A percentile compares a stretch with the other conserved stretches of the same genome.
These are phyloP conservation scores for Aspergillus transmontanensis DNA, from an alignment of 2,329 filamentous ascomycete genomes.

Conservation along the genomic window DNA sequence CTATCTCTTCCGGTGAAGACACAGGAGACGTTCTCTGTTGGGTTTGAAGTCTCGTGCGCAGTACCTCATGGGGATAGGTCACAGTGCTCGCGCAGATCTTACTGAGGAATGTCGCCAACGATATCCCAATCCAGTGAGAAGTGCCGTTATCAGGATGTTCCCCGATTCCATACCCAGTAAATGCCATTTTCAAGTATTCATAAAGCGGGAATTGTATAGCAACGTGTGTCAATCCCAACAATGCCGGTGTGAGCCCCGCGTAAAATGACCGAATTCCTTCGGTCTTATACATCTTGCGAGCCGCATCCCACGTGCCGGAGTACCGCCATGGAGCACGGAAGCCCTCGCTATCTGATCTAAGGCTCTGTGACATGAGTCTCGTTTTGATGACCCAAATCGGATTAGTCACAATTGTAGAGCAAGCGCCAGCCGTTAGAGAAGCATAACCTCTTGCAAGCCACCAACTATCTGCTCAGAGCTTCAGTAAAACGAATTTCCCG, in stretches of 20 bases:
- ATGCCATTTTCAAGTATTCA: slow-evolving; percentile 85
- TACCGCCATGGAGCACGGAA: slow-evolving; percentile 76
- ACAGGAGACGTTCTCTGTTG: slow-evolving; percentile 69
- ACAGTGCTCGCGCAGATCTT: slow-evolving; percentile 93
- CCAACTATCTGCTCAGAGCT: slow-evolving; percentile 62
- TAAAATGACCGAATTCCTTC: slow-evolving; percentile 93
- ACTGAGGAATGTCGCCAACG: slow-evolving; percentile 86
- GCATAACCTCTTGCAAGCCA: slow-evolving; percentile 83
- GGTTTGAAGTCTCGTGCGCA: slow-evolving; percentile 90
- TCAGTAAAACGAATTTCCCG: background rate
- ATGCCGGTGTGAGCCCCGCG: slow-evolving; percentile 86
- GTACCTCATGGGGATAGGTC: slow-evolving; percentile 96
- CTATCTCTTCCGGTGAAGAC: slow-evolving; percentile 53
- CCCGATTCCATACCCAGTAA: slow-evolving; percentile 89
- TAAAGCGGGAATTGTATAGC: slow-evolving; percentile 97
- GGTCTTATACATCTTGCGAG: slow-evolving; percentile 89
- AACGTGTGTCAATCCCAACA: slow-evolving; percentile 90
- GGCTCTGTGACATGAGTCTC: slow-evolving; percentile 88
- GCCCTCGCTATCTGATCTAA: slow-evolving; percentile 55
- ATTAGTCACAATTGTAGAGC: slow-evolving; percentile 91
- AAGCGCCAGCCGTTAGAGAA: slow-evolving; percentile 85
- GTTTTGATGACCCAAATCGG: slow-evolving; percentile 99
- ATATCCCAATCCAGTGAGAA: slow-evolving; percentile 79
- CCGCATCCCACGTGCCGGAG: slow-evolving; percentile 83
- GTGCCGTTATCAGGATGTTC: slow-evolving; percentile 62